Evolutionary conservation across 345 rosid genomes (phyloP).

Genomic region (Theobroma cacao): DNA sequence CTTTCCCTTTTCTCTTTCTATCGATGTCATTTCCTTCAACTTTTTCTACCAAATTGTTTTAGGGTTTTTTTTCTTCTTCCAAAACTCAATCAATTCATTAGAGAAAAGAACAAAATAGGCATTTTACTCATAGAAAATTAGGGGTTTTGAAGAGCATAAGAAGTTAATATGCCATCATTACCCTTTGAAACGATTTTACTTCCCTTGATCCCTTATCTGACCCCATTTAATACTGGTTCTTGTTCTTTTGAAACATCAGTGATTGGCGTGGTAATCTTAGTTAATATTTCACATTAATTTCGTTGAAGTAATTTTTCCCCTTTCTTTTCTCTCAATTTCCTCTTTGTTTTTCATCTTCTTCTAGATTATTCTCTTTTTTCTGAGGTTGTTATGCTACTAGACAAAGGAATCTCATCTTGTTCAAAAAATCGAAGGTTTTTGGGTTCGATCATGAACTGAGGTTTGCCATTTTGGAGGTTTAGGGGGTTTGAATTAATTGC

Average conservation of each 20-base stretch:
- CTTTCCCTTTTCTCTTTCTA: too few species aligned
- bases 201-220: conserved; percentile 52
- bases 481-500: background rate
- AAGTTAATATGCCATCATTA: conserved; percentile 73
- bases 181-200: conserved; percentile 43
- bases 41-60: background rate
- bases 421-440: background rate
- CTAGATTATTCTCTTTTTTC: background rate
- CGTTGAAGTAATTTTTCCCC: background rate
- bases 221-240: conserved; percentile 54
- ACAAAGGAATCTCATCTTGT: background rate
- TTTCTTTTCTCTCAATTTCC: background rate
- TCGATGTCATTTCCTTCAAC: background rate
- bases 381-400: background rate
- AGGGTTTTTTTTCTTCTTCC: background rate
- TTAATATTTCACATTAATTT: conserved; percentile 36
- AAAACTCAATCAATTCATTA: conserved; percentile 7
- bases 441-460: conserved; percentile 8
- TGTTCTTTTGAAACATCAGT: conserved; percentile 68
- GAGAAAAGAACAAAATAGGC: conserved; percentile 28
- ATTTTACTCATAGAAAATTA: background rate
- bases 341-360: background rate
- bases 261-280: conserved; percentile 99
- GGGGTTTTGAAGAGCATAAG: conserved; percentile 79
- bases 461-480: background rate